A percentile compares a stretch with the other conserved stretches of the same genome.
phyloP scores from a whole-genome alignment of 2,329 filamentous ascomycete species.

The Trichoderma simmonsii region DNA sequence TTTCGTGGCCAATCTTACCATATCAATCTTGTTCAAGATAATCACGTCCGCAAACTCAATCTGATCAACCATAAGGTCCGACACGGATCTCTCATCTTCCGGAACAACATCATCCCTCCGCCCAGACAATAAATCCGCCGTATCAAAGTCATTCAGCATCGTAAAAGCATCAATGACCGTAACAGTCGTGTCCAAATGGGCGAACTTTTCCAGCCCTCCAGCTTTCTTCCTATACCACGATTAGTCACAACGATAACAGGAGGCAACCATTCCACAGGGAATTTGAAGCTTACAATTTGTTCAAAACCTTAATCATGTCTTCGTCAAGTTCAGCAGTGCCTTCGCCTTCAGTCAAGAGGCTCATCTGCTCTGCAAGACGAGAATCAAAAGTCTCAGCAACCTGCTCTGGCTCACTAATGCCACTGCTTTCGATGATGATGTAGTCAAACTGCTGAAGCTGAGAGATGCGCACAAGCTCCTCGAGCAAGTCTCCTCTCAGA shows the following conservation, averaged over 20 bases:
- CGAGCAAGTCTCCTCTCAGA: constrained; percentile 65
- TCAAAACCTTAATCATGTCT: constrained; percentile 35
- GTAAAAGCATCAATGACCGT: constrained; percentile 73
- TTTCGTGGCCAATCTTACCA: constrained; percentile 40
- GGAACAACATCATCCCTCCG: constrained; percentile 59
- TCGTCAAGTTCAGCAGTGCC: constrained; percentile 33
- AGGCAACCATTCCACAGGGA: too few relatives aligned
- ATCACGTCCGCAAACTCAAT: constrained; percentile 76
- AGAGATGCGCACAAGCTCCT: constrained; percentile 63
- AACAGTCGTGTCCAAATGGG: constrained; percentile 66
- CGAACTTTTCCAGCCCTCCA: constrained; percentile 64
- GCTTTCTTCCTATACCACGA: constrained; percentile 41
- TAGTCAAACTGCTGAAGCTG: constrained; percentile 65
- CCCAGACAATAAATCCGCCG: constrained; percentile 62
- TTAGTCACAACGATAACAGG: neutral
- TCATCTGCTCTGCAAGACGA: constrained; percentile 49
- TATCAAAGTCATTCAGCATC: constrained; percentile 69
- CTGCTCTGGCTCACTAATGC: constrained; percentile 70
- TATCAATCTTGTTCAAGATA: constrained; percentile 67
- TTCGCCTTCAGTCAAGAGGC: constrained; percentile 31
- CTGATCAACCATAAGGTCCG: constrained; percentile 72
- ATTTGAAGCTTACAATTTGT: constrained; percentile 33
- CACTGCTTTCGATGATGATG: constrained; percentile 67
- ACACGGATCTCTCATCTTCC: constrained; percentile 71
- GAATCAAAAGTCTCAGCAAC: constrained; percentile 70